Base-by-base conservation (phyloP, 345 rosid species). In the Aethionema arabicum region DNA sequence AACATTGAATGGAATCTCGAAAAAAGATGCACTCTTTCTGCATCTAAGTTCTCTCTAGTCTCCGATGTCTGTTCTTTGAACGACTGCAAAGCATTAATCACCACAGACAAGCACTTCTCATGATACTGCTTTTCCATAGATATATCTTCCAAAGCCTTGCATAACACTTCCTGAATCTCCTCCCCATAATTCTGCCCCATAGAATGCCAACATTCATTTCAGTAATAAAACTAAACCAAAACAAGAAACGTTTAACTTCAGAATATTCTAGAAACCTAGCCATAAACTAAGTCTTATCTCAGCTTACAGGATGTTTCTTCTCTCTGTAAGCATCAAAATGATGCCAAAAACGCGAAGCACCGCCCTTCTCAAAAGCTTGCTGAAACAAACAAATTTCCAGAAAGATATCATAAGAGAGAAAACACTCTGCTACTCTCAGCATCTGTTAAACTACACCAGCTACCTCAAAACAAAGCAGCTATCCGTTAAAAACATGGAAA, bases 71-170 rank as follows among this genome's bases (percentile, higher is more conserved):
- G 63, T 36, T 83, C 91, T 67, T 64, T 70, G 42, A 52, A 75
- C 0, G 80, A 79, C 57, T 80, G 76, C 46, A 90, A 77, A 45
- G 95, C 90, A 61, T 76, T 66, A 67, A 77, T 81, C 32, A 90
- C 59, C 59, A 86, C 59, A 4, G 73, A 74, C 79, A 90, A 48
- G 46, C 96, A 85, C 75, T 83, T 87, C 77, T 87, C 97, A 61
- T 90, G 85, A 76, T 74, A 76, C 56, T 68, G 77, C 63, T 86
- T 87, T 16, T 72, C 81, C 36, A 49, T 43, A 30, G 83, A 78
- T 27, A 90, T 78, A 55, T 85, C 95, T 35, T 82, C 86, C 61
- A 93, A 77, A 21, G 95, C 96, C 63, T 75, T 76, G 48, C 83
- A 80, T 46, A 93, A 59, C 51, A 83, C 82, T 67, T 67, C 68